Base-by-base conservation (phyloP, 2,329 filamentous ascomycete genomes). In the Colletotrichum sp. region DNA sequence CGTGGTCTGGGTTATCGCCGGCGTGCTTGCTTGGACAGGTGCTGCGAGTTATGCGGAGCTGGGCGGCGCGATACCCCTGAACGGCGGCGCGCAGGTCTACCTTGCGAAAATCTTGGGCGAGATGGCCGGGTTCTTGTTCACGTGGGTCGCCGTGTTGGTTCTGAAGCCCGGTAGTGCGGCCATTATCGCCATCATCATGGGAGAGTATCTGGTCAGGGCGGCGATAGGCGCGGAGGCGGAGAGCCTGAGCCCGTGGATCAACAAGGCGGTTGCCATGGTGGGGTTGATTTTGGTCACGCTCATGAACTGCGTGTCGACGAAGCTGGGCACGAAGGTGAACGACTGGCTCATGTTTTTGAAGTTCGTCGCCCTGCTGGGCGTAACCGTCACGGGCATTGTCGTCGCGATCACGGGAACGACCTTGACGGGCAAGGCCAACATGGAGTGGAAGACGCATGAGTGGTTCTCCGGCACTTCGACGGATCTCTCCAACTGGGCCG, bases 311-410 rank as follows among this genome's bases (percentile, higher is more conserved):
- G 87, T 98, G 24, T 98, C 96, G 6, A 99, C 97, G 6, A 94
- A 93, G 80, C 88, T 98, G 55, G 96, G 95, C 57, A 98, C 96
- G 5, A 90, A 95, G 65, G 92, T 97, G 82, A 96, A 98, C 72
- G 96, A 99, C 83, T 85, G 95, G 81, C 96, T 99, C 85, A 98
- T 99, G 95, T 95, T 99, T 82, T 89, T 99, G 85, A 99, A 99
- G 85, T 98, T 99, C 83, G 88, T 98, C 78, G 96, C 96, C 21
- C 88, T 99, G 78, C 83, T 98, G 21, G 96, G 93, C 55, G 95
- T 99, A 72, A 96, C 96, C 0, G 88, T 98, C 4, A 95, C 93
- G 9, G 97, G 97, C 55, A 93, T 99, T 74, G 92, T 99, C 13
- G 97, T 99, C 18, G 97, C 97, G 0, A 87, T 92, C 8, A 99